Evolutionary conservation across 345 rosid genomes (phyloP), one percentile per base, ranked within the genome.

Genomic region (Citrus mangshanensis): DNA sequence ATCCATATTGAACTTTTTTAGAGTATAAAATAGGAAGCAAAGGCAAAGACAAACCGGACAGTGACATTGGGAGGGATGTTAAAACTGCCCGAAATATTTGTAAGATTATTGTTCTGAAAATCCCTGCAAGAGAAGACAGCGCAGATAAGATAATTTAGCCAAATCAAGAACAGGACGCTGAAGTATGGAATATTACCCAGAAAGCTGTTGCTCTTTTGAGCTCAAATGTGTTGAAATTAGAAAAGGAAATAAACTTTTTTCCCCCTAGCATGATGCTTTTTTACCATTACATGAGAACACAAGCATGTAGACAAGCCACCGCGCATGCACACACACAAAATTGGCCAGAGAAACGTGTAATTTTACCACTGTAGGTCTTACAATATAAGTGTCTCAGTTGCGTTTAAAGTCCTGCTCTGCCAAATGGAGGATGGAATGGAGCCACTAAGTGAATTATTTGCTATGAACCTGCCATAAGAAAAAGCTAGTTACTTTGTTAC

Each of bases 31-130:
- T 25, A 72, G 66, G 66, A 73, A 54, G 75, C 37, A 51, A 77
- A 85, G 32, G 65, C 19, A 83, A 89, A 87, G 82, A 37, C 91
- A 78, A 80, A 95, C 98, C 97, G 68, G 82, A 95, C 66, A 73
- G 98, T 81, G 84, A 92, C 93, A 84, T 95, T 95, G 68, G 80
- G 87, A 82, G 98, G 98, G 75, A 86, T 91, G 82, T 58, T 78
- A 24, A 67, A 78, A 80, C 84, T 86, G 71, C 92, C 97, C 5
- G 93, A 78, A 76, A 95, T 87, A 84, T 84, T 87, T 73, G 82
- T 40, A 70, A 95, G 81, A 27, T 2, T 63, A 82, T 96, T 96
- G 89, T 96, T 90, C 88, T 88, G 85, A 68, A 96, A 83, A 83
- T 94, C 95, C 84, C 99, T 96, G 92, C 76, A 82, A 77, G 37